Conservation (phyloP, 2,329 filamentous ascomycete species). For the Monilinia fructicola region DNA sequence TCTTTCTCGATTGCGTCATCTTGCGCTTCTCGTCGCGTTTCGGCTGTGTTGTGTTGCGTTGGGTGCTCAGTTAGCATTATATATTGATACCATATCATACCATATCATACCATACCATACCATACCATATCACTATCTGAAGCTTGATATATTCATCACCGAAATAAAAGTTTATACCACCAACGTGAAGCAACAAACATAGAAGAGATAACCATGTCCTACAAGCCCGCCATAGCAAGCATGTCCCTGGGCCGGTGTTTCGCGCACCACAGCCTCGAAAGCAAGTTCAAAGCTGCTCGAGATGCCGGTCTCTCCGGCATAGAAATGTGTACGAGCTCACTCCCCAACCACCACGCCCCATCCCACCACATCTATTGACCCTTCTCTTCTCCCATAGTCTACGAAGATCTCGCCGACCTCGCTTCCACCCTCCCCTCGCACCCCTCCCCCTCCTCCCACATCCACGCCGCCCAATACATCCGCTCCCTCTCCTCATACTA, state of each 20-base stretch:
- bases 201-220: slow-evolving; percentile 46
- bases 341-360: background rate
- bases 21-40: background rate
- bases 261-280: slow-evolving; percentile 55
- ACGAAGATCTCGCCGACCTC: slow-evolving; percentile 69
- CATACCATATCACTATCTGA: background rate
- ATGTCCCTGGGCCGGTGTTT: slow-evolving; percentile 65
- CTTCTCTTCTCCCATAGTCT: slow-evolving; percentile 44
- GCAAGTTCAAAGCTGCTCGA: slow-evolving; percentile 68
- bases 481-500: slow-evolving; percentile 56
- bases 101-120: background rate
- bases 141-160: background rate
- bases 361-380: background rate
- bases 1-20: background rate
- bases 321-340: slow-evolving; percentile 54
- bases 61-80: background rate
- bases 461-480: slow-evolving; percentile 59
- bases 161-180: background rate
- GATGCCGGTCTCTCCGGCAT: slow-evolving; percentile 66
- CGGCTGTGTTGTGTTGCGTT: background rate
- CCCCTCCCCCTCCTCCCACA: slow-evolving; percentile 44
- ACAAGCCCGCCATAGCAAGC: slow-evolving; percentile 68
- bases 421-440: slow-evolving; percentile 43
- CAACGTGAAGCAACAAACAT: background rate
- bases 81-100: background rate